A percentile compares a stretch with the other conserved stretches of the same genome.
Evolutionary conservation across 768 basidiomycete genomes (phyloP).

Genomic region (Dentipellis fragilis): DNA sequence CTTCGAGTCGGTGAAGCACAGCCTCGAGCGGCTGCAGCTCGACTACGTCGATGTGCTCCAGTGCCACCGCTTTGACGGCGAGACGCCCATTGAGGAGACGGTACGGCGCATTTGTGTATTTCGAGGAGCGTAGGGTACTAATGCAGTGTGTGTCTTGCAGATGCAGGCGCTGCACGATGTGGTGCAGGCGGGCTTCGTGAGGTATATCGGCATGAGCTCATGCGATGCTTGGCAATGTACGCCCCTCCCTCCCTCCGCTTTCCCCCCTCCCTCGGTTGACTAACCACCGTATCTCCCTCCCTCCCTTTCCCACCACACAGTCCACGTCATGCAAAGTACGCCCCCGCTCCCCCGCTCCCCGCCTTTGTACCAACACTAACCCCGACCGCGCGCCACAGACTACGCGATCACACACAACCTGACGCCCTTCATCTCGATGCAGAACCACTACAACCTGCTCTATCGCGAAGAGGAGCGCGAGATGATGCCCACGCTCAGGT

Average conservation of each 20-base stretch:
- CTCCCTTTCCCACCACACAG: not conserved
- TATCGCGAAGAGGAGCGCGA: slow-evolving; percentile 29
- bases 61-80: slow-evolving; percentile 27
- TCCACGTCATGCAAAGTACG: slow-evolving; percentile 2
- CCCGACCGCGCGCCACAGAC: not conserved
- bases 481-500: slow-evolving; percentile 20
- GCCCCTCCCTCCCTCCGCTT: not conserved
- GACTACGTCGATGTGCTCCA: slow-evolving; percentile 55
- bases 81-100: slow-evolving; percentile 25
- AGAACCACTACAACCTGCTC: slow-evolving; percentile 27
- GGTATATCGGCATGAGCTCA: slow-evolving; percentile 21
- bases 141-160: not conserved
- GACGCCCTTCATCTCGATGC: slow-evolving; percentile 10
- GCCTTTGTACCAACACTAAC: too few species aligned
- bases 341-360: not conserved
- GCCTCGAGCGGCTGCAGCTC: slow-evolving; percentile 30
- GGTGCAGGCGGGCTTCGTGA: slow-evolving; percentile 25
- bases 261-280: too few species aligned
- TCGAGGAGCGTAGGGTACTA: too few species aligned
- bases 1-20: slow-evolving; percentile 35
- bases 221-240: slow-evolving; percentile 20
- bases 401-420: slow-evolving; percentile 1
- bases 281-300: not conserved
- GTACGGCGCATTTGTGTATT: not conserved
- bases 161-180: slow-evolving; percentile 33